Base-by-base conservation (phyloP, 805 yeast genomes). In the Wickerhamomyces mucosus region DNA sequence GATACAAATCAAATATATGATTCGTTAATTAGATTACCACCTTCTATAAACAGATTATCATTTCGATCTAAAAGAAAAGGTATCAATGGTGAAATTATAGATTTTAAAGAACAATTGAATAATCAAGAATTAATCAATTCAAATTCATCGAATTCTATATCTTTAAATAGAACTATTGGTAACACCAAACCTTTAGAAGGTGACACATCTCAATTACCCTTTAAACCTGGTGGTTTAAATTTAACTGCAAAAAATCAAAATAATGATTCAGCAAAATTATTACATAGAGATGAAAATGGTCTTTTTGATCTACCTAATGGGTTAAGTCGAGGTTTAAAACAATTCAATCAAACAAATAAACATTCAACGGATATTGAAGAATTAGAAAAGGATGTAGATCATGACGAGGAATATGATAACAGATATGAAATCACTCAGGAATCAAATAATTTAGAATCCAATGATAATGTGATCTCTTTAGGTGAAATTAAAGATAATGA, bases 251-350 rank as follows among this genome's bases (percentile, higher is more conserved):
- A 58, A 3, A 46, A 40, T 18, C 21, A 53, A 46, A 46, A 52
- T 15, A 46, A 48, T 7, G 56, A 52, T 4, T 49, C 62, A 0
- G 43, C 55, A 24, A 57, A 60, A 26, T 48, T 81, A 28, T 21
- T 46, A 11, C 92, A 80, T 45, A 69, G 78, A 46, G 89, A 82
- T 46, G 58, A 56, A 3, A 64, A 72, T 20, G 98, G 97, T 0
- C 55, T 92, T 22, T 82, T 78, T 47, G 94, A 84, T 51, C 55
- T 73, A 2, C 92, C 96, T 0, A 89, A 78, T 14, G 96, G 96
- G 0, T 63, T 92, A 33, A 50, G 70, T 6, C 63, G 97, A 38
- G 95, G 96, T 0, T 59, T 88, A 7, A 38, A 43, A 3, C 10
- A 32, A 3, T 38, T 20, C 7, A 23, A n/a, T 12, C 25, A 18